Percentiles rank a stretch among this genome's conserved stretches.
Evolutionary conservation across 2,329 filamentous ascomycete genomes (phyloP).

Genomic region (Talaromyces marneffei): DNA sequence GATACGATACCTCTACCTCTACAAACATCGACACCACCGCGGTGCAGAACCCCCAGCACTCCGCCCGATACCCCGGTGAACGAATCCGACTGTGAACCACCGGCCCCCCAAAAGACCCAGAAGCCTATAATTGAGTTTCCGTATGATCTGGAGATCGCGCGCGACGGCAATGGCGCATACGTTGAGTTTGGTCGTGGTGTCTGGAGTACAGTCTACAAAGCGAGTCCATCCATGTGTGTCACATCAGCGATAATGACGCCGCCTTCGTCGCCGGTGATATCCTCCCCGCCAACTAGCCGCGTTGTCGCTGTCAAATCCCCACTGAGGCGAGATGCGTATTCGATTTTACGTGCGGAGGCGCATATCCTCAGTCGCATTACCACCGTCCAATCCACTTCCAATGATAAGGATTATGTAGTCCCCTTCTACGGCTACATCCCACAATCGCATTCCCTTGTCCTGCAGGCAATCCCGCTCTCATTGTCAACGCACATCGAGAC

Average conservation of each 20-base stretch:
- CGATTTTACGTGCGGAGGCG: constrained; percentile 40
- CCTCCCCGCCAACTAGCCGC: constrained; percentile 13
- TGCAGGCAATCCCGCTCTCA: constrained; percentile 40
- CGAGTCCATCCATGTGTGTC: constrained; percentile 23
- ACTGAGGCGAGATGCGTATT: constrained; percentile 34
- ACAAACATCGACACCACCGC: not conserved
- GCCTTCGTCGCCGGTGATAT: constrained; percentile 31
- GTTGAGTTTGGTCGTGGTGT: constrained; percentile 41
- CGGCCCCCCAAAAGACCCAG: not conserved
- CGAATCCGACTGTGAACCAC: not conserved
- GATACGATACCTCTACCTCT: too few species aligned
- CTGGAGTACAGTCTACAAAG: constrained; percentile 46
- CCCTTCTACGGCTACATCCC: constrained; percentile 42
- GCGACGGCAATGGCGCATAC: constrained; percentile 22
- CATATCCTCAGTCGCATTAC: constrained; percentile 28
- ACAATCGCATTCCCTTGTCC: constrained; percentile 36
- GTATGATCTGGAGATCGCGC: constrained; percentile 30
- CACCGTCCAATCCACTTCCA: constrained; percentile 4
- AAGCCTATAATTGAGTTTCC: constrained; percentile 24
- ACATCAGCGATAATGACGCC: constrained; percentile 24
- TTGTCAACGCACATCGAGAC: constrained; percentile 39
- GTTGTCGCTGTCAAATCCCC: constrained; percentile 44
- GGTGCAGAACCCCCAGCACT: constrained; percentile 1
- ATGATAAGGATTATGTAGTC: constrained; percentile 24
- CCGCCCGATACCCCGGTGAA: constrained; percentile 7